Percentiles rank a stretch among this genome's conserved stretches.
These are phyloP conservation scores for Lactarius vividus DNA, from an alignment of 768 basidiomycete genomes.

Conservation along the genomic window DNA sequence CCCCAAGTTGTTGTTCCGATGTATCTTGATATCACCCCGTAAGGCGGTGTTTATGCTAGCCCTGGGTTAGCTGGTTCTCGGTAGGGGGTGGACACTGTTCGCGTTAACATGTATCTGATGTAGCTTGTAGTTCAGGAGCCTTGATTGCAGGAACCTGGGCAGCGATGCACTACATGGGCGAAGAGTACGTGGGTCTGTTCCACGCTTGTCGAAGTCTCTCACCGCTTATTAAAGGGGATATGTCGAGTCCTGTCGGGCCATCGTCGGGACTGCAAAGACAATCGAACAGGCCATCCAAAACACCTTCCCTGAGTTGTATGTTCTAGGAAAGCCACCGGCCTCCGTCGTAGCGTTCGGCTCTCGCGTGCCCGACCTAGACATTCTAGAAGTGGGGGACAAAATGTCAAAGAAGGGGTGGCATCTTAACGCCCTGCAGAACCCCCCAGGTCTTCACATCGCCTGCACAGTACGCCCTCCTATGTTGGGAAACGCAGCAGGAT, in stretches of 20 bases:
- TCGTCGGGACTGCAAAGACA: constrained; percentile 68
- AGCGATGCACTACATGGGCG: constrained; percentile 90
- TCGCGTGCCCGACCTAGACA: constrained; percentile 48
- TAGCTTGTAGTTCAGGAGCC: constrained; percentile 70
- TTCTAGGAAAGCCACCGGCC: constrained; percentile 86
- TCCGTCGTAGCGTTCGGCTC: constrained; percentile 90
- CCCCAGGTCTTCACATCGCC: constrained; percentile 88
- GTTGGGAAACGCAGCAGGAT: background rate
- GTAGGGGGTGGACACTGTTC: constrained; percentile 41
- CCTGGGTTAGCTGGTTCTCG: constrained; percentile 88
- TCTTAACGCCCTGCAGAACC: constrained; percentile 76
- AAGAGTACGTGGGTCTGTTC: constrained; percentile 52
- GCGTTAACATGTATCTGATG: background rate
- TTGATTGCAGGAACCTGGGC: constrained; percentile 96
- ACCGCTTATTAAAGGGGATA: constrained; percentile 62
- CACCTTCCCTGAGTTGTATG: constrained; percentile 78
- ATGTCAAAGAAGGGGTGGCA: constrained; percentile 91
- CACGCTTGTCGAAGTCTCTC: constrained; percentile 3
- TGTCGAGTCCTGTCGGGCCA: constrained; percentile 75
- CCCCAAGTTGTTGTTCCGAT: constrained; percentile 7
- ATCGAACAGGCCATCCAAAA: constrained; percentile 65
- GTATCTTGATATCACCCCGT: constrained; percentile 28
- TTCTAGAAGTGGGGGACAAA: constrained; percentile 86
- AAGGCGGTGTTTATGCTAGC: constrained; percentile 87
- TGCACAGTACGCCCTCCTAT: constrained; percentile 64